Evolutionary conservation across 192 early-diverging fungal genomes (phyloP).

Genomic region (Chytriomyces sp.): DNA sequence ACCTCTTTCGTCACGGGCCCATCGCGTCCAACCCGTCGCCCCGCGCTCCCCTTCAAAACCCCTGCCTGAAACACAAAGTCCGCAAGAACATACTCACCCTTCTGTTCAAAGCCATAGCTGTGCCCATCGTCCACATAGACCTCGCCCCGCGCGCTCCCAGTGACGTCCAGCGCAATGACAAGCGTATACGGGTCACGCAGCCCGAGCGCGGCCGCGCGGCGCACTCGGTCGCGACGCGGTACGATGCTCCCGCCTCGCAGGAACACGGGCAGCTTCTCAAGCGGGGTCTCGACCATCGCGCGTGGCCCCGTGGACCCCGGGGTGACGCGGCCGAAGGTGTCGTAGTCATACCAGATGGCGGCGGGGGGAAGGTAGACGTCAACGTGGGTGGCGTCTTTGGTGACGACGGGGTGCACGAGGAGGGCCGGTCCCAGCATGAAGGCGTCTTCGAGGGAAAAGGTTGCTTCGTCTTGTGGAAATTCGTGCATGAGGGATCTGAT

Average conservation of each 20-base stretch:
- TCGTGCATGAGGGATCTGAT: conserved; percentile 84
- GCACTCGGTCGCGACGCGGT: conserved; percentile 79
- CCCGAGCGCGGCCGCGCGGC: conserved; percentile 81
- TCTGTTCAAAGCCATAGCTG: conserved; percentile 64
- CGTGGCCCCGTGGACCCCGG: conserved; percentile 33
- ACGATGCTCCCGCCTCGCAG: conserved; percentile 90
- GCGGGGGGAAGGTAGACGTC: conserved; percentile 73
- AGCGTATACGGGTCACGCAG: conserved; percentile 89
- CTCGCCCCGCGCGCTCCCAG: conserved; percentile 70
- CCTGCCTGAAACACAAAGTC: conserved; percentile 54
- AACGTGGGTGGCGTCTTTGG: conserved; percentile 58
- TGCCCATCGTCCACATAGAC: conserved; percentile 94
- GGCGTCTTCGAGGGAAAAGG: conserved; percentile 83
- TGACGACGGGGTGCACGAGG: conserved; percentile 70
- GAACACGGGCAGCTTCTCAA: conserved; percentile 83
- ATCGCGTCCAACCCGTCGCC: background rate
- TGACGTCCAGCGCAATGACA: conserved; percentile 71
- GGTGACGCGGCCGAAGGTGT: conserved; percentile 43
- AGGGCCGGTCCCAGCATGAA: conserved; percentile 88
- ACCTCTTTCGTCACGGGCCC: background rate
- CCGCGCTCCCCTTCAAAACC: conserved; percentile 25
- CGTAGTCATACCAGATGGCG: conserved; percentile 78
- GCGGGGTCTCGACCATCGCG: conserved; percentile 50
- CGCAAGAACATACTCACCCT: conserved; percentile 66
- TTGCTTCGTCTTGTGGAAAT: conserved; percentile 76